phyloP scores from a whole-genome alignment of 441 rosid species.

The Populus hybrid region DNA sequence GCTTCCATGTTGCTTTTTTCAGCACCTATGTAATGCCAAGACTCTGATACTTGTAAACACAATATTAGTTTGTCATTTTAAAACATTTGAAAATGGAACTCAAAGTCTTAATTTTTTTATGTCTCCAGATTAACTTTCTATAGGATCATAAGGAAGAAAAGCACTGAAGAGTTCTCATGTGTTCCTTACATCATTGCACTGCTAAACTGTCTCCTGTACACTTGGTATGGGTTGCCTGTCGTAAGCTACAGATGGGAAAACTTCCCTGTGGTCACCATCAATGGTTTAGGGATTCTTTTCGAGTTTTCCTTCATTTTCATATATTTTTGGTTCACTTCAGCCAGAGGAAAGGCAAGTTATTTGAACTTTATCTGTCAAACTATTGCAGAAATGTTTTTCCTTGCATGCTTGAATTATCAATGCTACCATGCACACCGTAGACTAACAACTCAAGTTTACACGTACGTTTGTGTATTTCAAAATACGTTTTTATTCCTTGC shows the following conservation, averaged over 20 bases:
- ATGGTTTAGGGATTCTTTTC: slow-evolving; percentile 66
- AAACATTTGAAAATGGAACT: not conserved
- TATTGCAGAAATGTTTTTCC: not conserved
- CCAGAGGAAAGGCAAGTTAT: slow-evolving; percentile 54
- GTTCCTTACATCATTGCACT: slow-evolving; percentile 67
- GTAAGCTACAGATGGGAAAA: slow-evolving; percentile 87
- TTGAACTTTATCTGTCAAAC: not conserved
- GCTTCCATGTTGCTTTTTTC: slow-evolving; percentile 65
- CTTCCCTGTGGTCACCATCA: slow-evolving; percentile 61
- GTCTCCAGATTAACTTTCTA: slow-evolving; percentile 62
- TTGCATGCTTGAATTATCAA: not conserved
- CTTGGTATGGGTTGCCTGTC: slow-evolving; percentile 82
- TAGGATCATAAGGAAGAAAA: slow-evolving; percentile 64
- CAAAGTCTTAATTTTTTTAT: not conserved
- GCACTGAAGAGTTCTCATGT: slow-evolving; percentile 73
- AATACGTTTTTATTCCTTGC: no score
- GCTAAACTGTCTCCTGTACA: slow-evolving; percentile 65
- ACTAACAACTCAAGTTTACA: not conserved
- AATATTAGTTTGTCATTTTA: not conserved
- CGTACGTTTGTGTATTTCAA: no score
- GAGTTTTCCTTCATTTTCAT: slow-evolving; percentile 62
- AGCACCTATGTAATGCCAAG: slow-evolving; percentile 63
- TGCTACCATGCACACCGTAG: not conserved
- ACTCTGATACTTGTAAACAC: not conserved
- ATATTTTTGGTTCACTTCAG: slow-evolving; percentile 49